phyloP scores from a whole-genome alignment of 2,329 filamentous ascomycete species.

The Xylariaceae sp. region DNA sequence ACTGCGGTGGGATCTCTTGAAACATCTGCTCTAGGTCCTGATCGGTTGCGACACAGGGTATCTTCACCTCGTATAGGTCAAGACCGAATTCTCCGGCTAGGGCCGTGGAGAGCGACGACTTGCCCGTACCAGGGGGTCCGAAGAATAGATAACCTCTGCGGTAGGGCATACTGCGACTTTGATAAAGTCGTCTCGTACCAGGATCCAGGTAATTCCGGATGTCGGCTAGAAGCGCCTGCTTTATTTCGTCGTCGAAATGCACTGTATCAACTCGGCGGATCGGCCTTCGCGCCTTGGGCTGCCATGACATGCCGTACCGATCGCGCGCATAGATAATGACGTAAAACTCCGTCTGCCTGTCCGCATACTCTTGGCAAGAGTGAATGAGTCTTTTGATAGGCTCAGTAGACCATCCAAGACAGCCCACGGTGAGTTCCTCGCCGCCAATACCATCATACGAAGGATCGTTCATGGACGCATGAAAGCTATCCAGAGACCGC shows the following conservation, averaged over 20 bases:
- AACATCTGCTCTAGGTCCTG: conserved; percentile 47
- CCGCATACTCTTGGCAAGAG: conserved; percentile 43
- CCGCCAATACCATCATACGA: conserved; percentile 43
- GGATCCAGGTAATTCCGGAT: conserved; percentile 49
- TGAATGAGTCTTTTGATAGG: conserved; percentile 44
- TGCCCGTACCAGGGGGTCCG: conserved; percentile 32
- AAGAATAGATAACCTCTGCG: conserved; percentile 40
- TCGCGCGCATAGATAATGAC: conserved; percentile 45
- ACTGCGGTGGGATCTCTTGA: conserved; percentile 46
- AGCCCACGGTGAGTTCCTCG: conserved; percentile 44
- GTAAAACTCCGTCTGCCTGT: conserved; percentile 44
- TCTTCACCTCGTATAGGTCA: conserved; percentile 48
- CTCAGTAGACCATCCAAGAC: conserved; percentile 46
- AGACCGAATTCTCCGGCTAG: conserved; percentile 48
- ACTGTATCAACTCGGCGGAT: conserved; percentile 47
- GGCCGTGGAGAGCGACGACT: conserved; percentile 44
- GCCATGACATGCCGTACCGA: conserved; percentile 44
- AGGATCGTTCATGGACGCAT: conserved; percentile 36
- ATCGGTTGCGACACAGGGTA: conserved; percentile 39
- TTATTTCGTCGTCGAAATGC: conserved; percentile 43
- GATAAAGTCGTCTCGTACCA: conserved; percentile 50
- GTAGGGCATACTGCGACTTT: conserved; percentile 60
- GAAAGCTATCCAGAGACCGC: conserved; percentile 38
- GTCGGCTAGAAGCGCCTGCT: conserved; percentile 44
- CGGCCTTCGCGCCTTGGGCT: conserved; percentile 44